phyloP scores from a whole-genome alignment of 2,329 filamentous ascomycete species.

The Cercospora berteroae region DNA sequence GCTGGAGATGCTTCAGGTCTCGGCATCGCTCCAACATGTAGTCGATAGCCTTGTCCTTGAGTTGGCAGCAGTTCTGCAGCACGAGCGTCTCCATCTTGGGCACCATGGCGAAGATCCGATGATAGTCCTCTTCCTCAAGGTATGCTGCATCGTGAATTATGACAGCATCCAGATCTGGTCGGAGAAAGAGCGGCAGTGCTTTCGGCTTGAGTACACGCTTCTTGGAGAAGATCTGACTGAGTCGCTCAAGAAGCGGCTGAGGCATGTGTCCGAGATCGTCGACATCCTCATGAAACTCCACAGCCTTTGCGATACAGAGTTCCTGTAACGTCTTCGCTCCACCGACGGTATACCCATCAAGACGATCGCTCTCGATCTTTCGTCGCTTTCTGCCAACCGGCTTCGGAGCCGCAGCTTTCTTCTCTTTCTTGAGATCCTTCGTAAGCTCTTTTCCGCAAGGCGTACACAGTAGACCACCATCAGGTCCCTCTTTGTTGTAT shows the following conservation, averaged over 20 bases:
- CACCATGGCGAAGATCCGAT: conserved; percentile 74
- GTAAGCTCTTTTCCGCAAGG: conserved; percentile 74
- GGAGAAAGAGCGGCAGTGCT: conserved; percentile 51
- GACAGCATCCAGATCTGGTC: conserved; percentile 55
- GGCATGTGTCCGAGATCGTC: conserved; percentile 65
- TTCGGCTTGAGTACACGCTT: conserved; percentile 57
- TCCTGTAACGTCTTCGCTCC: conserved; percentile 69
- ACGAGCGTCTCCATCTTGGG: conserved; percentile 69
- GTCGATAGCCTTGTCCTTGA: conserved; percentile 80
- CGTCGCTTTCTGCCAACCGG: conserved; percentile 62
- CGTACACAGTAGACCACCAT: conserved; percentile 81
- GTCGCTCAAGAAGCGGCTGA: conserved; percentile 53
- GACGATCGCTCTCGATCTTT: conserved; percentile 76
- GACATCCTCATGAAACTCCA: conserved; percentile 61
- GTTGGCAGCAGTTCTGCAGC: conserved; percentile 81
- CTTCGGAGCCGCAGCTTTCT: conserved; percentile 59
- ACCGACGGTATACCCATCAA: conserved; percentile 68
- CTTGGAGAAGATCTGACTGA: conserved; percentile 64
- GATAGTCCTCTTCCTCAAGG: conserved; percentile 72
- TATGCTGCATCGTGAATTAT: conserved; percentile 63
- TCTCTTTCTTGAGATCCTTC: conserved; percentile 62
- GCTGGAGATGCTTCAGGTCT: conserved; percentile 67
- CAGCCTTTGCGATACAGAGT: conserved; percentile 63
- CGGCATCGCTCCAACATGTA: conserved; percentile 74
- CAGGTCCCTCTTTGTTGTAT: conserved; percentile 76